A percentile compares a stretch with the other conserved stretches of the same genome.
Conservation (phyloP, 352 stramenopile genomes). For the Globisporangium irregulare region DNA sequence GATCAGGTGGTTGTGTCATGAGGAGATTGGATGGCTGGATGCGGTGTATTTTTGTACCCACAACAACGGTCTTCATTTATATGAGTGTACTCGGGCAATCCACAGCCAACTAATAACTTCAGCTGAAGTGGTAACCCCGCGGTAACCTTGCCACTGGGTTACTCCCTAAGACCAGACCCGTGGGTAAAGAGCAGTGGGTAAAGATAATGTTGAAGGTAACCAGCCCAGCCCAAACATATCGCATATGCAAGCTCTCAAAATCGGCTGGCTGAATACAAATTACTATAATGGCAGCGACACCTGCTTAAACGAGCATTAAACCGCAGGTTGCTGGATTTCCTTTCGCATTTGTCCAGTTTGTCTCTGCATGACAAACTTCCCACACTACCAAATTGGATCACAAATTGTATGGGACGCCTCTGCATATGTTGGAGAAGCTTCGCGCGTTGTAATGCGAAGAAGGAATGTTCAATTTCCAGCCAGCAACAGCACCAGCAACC, state of each 20-base stretch:
- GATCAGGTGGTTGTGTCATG: not conserved
- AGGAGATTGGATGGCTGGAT: not conserved
- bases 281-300: not conserved
- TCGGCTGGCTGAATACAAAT: not conserved
- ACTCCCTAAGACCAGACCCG: too few species aligned
- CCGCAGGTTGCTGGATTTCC: not conserved
- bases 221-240: too few species aligned
- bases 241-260: not conserved
- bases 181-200: too few species aligned
- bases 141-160: too few species aligned
- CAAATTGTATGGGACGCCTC: not conserved
- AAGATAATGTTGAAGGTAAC: too few species aligned
- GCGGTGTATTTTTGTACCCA: not conserved
- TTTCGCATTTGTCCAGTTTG: not conserved
- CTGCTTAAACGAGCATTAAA: not conserved
- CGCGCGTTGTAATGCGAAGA: not conserved
- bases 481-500: not conserved
- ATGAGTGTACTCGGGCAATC: too few species aligned
- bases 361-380: not conserved
- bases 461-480: not conserved
- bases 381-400: too few species aligned
- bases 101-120: too few species aligned
- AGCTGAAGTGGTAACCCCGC: too few species aligned
- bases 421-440: not conserved
- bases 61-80: not conserved